Conservation (phyloP, 148 eudicot genomes). For the Chenopodium berlandieri region DNA sequence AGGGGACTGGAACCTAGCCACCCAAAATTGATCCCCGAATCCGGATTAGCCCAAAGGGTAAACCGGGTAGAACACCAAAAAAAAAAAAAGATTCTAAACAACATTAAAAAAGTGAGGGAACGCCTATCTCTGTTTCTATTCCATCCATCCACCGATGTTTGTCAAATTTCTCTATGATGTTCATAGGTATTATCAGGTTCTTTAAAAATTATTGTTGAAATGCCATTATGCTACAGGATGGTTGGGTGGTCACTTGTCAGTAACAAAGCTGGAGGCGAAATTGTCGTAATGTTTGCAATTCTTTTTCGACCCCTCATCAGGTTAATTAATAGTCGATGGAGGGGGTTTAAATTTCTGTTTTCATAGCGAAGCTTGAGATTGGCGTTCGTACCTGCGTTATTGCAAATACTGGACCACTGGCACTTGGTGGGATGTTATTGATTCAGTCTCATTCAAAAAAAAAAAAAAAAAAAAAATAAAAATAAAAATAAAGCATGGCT, state of each 20-base stretch:
- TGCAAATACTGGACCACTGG: background rate
- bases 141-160: background rate
- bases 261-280: background rate
- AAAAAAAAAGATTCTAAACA: background rate
- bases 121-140: background rate
- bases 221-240: background rate
- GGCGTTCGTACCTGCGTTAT: background rate
- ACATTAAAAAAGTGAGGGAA: background rate
- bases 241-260: background rate
- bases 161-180: background rate
- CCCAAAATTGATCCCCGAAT: too few relatives aligned
- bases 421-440: background rate
- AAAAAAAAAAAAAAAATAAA: too few relatives aligned
- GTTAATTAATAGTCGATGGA: background rate
- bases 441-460: background rate
- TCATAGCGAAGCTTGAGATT: conserved; percentile 1
- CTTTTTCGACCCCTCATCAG: background rate
- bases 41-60: too few relatives aligned
- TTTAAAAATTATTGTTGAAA: background rate
- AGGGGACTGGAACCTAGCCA: too few relatives aligned
- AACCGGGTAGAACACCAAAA: too few relatives aligned
- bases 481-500: too few relatives aligned
- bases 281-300: background rate
- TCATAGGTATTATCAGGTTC: background rate
- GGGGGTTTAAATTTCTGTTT: background rate